Evolutionary conservation across 352 stramenopile genomes (phyloP), one percentile per base, ranked within the genome.

Genomic region (Globisporangium middletonii): DNA sequence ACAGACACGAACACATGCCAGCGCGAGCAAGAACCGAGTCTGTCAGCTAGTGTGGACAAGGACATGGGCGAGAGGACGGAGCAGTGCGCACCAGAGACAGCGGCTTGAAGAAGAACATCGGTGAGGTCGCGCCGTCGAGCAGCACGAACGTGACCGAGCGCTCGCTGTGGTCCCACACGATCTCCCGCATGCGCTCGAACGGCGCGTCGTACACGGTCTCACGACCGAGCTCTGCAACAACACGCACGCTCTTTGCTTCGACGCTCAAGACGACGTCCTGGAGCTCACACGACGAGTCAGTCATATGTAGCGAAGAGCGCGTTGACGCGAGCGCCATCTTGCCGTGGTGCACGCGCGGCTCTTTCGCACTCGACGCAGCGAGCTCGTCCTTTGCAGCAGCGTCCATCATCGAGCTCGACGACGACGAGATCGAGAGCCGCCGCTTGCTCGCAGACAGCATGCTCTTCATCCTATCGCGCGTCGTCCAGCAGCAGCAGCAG

Each of bases 161-260:
- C 13, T 87, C 76, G 23, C 68, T 86, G 53, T 90, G 65, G 44
- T 90, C 71, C 80, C 80, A 90, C 9, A 81, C 60, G 27, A 88
- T 80, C 42, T 90, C 74, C 55, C 78, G 86, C 53, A 90, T 67
- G 26, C 60, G 15, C 0, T 53, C 58, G 46, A 73, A 75, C 3
- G 53, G 51, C 2, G 65, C 68, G 56, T 86, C 67, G 27, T 83
- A 86, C 33, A 83, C 48, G 26, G 77, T 49, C 19, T 64, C 69
- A 38, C 67, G 73, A 7, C 75, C 57, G 11, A 69, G 48, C 18
- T 80, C 62, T 4, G 59, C 59, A n/a, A 74, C 67, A 0, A 60
- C 72, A n/a, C 74, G 64, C 12, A 87, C 61, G 0, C 61, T 68
- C n/a, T 76, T 69, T 12, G 67, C 18, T 0, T 62, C 65, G 18